phyloP scores from a whole-genome alignment of 2,329 filamentous ascomycete genomes.

The Trichoderma sp. region DNA sequence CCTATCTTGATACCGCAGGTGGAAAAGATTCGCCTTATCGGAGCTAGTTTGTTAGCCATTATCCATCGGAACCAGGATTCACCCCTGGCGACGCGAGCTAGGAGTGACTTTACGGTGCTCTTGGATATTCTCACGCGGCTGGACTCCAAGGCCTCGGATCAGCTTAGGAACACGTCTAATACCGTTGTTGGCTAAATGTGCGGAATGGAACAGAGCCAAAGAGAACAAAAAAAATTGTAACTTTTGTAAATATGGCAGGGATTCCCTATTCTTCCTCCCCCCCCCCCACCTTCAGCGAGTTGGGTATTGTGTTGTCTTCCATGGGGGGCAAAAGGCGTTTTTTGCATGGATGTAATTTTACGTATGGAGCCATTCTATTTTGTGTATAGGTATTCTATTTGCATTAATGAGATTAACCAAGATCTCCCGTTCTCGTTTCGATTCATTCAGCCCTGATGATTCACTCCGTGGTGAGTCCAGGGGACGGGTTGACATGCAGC shows the following conservation, averaged over 20 bases:
- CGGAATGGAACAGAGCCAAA: background rate
- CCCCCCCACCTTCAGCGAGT: background rate
- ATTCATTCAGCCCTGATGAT: background rate
- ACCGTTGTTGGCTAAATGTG: slow-evolving; percentile 17
- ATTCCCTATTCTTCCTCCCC: background rate
- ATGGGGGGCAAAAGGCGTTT: background rate
- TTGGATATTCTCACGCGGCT: slow-evolving; percentile 42
- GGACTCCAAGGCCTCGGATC: slow-evolving; percentile 44
- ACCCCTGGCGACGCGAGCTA: slow-evolving; percentile 38
- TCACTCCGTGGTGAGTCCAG: background rate
- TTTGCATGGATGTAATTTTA: background rate
- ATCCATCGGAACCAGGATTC: slow-evolving; percentile 40
- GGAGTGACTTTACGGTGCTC: slow-evolving; percentile 39
- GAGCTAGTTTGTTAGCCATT: slow-evolving; percentile 39
- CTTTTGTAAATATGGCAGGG: slow-evolving; percentile 8
- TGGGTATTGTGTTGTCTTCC: background rate
- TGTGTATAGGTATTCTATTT: background rate
- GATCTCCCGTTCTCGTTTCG: background rate
- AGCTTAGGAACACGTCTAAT: slow-evolving; percentile 31
- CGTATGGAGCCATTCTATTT: background rate
- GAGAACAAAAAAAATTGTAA: background rate
- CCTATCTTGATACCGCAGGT: slow-evolving; percentile 29
- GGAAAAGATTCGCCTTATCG: slow-evolving; percentile 41
- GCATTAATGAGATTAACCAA: slow-evolving; percentile 5
- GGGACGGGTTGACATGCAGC: background rate